A percentile compares a stretch with the other conserved stretches of the same genome.
phyloP scores from a whole-genome alignment of 2,329 filamentous ascomycete genomes.

The Botrytis cinerea region DNA sequence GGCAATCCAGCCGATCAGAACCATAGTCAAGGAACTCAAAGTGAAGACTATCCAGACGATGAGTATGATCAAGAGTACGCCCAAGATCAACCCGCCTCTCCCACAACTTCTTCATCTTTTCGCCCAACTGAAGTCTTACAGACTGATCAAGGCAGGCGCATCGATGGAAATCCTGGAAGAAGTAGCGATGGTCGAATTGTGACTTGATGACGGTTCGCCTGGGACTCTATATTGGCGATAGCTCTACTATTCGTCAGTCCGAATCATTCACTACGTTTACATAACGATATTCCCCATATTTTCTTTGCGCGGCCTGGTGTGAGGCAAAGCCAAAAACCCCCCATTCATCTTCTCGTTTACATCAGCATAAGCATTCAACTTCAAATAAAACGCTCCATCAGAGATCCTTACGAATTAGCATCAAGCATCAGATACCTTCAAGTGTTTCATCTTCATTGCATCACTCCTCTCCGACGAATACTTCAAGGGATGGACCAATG shows the following conservation, averaged over 20 bases:
- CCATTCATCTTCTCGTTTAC: conserved; percentile 1
- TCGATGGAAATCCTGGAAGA: conserved; percentile 9
- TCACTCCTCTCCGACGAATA: conserved; percentile 22
- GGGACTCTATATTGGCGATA: neutral
- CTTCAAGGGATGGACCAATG: conserved; percentile 3
- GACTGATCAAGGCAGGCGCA: conserved; percentile 12
- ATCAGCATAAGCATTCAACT: conserved; percentile 17
- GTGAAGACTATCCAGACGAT: conserved; percentile 52
- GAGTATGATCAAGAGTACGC: conserved; percentile 52
- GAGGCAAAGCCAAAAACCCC: neutral
- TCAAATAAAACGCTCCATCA: conserved; percentile 18
- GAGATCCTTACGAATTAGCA: conserved; percentile 10
- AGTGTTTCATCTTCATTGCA: conserved; percentile 15
- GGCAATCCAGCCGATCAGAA: conserved; percentile 38
- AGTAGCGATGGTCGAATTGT: conserved; percentile 21
- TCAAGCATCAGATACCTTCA: conserved; percentile 21
- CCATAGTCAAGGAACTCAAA: conserved; percentile 45
- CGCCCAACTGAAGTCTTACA: conserved; percentile 13
- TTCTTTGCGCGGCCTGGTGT: conserved; percentile 5
- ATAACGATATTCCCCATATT: conserved; percentile 2
- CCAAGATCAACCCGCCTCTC: conserved; percentile 22
- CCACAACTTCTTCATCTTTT: neutral
- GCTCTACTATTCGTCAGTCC: too few species aligned
- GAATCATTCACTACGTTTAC: conserved; percentile 5
- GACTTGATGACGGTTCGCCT: neutral